Evolutionary conservation across 2,329 filamentous ascomycete species (phyloP).

Genomic region (Fusarium pseudocircinatum): DNA sequence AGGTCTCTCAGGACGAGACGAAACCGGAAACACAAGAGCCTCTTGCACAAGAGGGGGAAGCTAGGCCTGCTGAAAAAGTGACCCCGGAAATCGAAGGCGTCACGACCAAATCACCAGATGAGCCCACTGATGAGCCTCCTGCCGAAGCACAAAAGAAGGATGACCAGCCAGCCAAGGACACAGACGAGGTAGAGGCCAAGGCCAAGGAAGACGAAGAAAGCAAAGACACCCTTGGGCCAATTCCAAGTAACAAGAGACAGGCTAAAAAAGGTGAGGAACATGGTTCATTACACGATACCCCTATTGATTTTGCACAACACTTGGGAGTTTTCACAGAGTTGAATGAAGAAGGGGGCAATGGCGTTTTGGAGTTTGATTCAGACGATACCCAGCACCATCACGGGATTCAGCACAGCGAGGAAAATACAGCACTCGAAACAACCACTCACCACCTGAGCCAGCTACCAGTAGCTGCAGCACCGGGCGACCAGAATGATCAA

Average conservation of each 20-base stretch:
- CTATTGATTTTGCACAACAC: slow-evolving; percentile 48
- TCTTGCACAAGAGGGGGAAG: slow-evolving; percentile 22
- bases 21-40: slow-evolving; percentile 30
- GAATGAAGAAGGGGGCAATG: slow-evolving; percentile 39
- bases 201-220: slow-evolving; percentile 48
- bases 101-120: slow-evolving; percentile 19
- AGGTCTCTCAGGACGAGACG: slow-evolving; percentile 21
- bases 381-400: slow-evolving; percentile 40
- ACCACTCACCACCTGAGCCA: slow-evolving; percentile 20
- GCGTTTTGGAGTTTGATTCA: slow-evolving; percentile 44
- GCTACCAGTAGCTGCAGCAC: slow-evolving; percentile 16
- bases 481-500: slow-evolving; percentile 19
- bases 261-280: slow-evolving; percentile 57
- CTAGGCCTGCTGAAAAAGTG: slow-evolving; percentile 28
- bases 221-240: slow-evolving; percentile 53
- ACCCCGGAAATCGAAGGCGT: slow-evolving; percentile 31
- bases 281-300: slow-evolving; percentile 51
- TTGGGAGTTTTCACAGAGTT: slow-evolving; percentile 43
- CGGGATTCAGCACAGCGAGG: slow-evolving; percentile 30
- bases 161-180: slow-evolving; percentile 12
- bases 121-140: slow-evolving; percentile 27
- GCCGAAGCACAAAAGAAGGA: slow-evolving; percentile 33
- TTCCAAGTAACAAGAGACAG: slow-evolving; percentile 49
- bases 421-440: slow-evolving; percentile 38
- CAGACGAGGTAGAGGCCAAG: slow-evolving; percentile 31